Evolutionary conservation across 2,329 filamentous ascomycete species (phyloP).

Genomic region (Venturia nashicola): DNA sequence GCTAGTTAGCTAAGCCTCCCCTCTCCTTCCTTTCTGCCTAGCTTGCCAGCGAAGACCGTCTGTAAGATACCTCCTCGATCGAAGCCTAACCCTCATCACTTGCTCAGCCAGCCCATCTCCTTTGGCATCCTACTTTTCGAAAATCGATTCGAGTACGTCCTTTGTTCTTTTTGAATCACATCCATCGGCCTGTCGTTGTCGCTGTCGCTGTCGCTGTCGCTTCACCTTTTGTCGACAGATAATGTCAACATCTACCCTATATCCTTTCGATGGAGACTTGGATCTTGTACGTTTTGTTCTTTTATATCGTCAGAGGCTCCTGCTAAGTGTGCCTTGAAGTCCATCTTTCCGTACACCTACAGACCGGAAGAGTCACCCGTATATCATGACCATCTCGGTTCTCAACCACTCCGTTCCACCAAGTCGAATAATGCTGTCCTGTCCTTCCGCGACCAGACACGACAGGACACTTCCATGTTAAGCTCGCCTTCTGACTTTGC

Average conservation of each 20-base stretch:
- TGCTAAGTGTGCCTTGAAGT: not conserved
- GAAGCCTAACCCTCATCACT: not conserved
- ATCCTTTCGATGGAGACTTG: not conserved
- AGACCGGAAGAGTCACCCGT: not conserved
- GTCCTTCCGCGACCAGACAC: not conserved
- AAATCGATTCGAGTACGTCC: not conserved
- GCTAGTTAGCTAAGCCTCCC: slow-evolving; percentile 1
- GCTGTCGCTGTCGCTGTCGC: too few relatives aligned
- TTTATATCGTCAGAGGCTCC: not conserved
- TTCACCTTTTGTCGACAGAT: not conserved
- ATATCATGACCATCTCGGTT: not conserved
- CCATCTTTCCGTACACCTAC: not conserved
- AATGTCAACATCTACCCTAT: not conserved
- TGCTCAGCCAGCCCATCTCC: not conserved
- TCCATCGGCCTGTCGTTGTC: not conserved
- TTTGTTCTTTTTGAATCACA: not conserved
- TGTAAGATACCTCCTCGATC: not conserved
- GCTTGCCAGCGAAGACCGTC: not conserved
- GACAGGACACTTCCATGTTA: not conserved
- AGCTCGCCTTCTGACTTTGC: not conserved
- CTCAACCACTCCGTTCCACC: not conserved
- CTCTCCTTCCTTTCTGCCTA: not conserved
- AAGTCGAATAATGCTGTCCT: not conserved
- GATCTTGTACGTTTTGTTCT: not conserved
- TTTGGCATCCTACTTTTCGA: not conserved